Evolutionary conservation across 2,329 filamentous ascomycete genomes (phyloP).

Genomic region (Microcyclospora tardicrescens): DNA sequence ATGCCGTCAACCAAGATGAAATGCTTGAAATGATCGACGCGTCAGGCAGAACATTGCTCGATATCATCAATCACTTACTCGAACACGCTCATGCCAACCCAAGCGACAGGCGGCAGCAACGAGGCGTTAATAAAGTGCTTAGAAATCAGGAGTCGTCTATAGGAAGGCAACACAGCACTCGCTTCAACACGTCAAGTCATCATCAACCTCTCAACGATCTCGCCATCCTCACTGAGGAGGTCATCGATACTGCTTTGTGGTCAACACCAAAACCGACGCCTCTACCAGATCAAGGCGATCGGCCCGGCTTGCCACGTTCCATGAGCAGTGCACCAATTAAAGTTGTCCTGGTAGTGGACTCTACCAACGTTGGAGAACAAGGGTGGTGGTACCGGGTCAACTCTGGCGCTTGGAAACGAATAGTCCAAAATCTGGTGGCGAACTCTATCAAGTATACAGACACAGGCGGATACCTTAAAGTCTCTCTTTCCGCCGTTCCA

Average conservation of each 20-base stretch:
- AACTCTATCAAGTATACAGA: conserved; percentile 38
- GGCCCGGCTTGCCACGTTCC: conserved; percentile 3
- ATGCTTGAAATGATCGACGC: conserved; percentile 37
- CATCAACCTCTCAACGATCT: conserved; percentile 13
- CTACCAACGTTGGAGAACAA: conserved; percentile 17
- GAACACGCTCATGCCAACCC: conserved; percentile 34
- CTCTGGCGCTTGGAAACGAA: conserved; percentile 33
- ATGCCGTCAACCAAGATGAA: conserved; percentile 27
- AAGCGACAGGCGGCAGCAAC: conserved; percentile 8
- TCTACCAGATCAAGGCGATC: conserved; percentile 3
- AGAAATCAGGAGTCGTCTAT: background rate
- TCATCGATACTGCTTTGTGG: conserved; percentile 39
- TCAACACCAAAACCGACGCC: conserved; percentile 14
- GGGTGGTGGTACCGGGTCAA: conserved; percentile 33
- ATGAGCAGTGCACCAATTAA: conserved; percentile 3
- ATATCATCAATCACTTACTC: conserved; percentile 33
- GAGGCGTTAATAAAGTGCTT: conserved; percentile 6
- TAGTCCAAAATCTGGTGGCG: conserved; percentile 31
- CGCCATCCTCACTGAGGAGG: conserved; percentile 38
- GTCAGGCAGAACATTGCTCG: conserved; percentile 39
- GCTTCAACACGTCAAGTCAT: background rate
- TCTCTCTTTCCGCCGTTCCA: conserved; percentile 15
- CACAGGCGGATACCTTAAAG: conserved; percentile 27
- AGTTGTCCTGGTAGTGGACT: conserved; percentile 35
- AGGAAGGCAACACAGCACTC: background rate